Evolutionary conservation across 2,329 filamentous ascomycete genomes (phyloP).

Genomic region (Aspergillus eucalypticola): DNA sequence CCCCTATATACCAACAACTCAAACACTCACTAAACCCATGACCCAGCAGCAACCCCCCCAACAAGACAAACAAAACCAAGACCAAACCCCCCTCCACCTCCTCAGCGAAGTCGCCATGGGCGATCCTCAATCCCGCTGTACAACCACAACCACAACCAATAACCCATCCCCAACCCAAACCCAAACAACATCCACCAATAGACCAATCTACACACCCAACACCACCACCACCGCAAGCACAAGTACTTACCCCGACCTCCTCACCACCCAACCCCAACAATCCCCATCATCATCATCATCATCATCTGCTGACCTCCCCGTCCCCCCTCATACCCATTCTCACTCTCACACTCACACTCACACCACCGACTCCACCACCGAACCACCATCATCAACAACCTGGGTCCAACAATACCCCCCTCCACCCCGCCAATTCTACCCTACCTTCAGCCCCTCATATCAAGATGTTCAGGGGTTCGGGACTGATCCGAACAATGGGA

Average conservation of each 20-base stretch:
- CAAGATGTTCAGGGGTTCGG: slow-evolving; percentile 17
- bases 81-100: slow-evolving; percentile 39
- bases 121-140: slow-evolving; percentile 24
- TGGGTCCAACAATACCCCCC: slow-evolving; percentile 16
- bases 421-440: slow-evolving; percentile 13
- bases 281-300: slow-evolving; percentile 9
- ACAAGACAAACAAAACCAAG: slow-evolving; percentile 1
- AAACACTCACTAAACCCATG: too few species aligned
- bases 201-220: slow-evolving; percentile 9
- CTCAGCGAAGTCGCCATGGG: slow-evolving; percentile 46
- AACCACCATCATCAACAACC: neutral
- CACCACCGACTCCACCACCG: slow-evolving; percentile 4
- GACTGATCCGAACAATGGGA: slow-evolving; percentile 12
- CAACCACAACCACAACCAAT: neutral
- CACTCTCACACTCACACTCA: neutral
- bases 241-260: slow-evolving; percentile 10
- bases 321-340: slow-evolving; percentile 1
- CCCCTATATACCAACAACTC: too few species aligned
- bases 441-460: slow-evolving; percentile 8
- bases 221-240: slow-evolving; percentile 14
- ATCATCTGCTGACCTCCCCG: neutral
- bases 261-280: slow-evolving; percentile 13
- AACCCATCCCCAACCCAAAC: neutral
- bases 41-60: slow-evolving; percentile 8
- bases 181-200: slow-evolving; percentile 2